phyloP scores from a whole-genome alignment of 2,329 filamentous ascomycete species.

The Penicillium janthinellum region DNA sequence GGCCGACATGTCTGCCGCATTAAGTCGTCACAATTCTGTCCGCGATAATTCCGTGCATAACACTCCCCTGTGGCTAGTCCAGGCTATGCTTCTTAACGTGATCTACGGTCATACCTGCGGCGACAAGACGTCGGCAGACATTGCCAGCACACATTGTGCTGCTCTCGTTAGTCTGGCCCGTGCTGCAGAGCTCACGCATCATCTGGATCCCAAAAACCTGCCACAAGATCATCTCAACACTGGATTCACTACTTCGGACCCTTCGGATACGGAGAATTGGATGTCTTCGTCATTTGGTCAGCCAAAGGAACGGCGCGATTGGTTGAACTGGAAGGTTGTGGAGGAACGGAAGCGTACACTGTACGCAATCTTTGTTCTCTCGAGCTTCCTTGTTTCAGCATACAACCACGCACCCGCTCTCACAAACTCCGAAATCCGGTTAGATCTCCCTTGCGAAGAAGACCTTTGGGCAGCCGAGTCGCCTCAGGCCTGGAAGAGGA shows the following conservation, averaged over 20 bases:
- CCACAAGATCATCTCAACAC: slow-evolving; percentile 47
- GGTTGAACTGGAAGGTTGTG: slow-evolving; percentile 82
- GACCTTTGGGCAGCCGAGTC: slow-evolving; percentile 84
- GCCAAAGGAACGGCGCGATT: slow-evolving; percentile 58
- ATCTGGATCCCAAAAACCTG: slow-evolving; percentile 41
- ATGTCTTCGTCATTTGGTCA: slow-evolving; percentile 37
- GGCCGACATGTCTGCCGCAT: slow-evolving; percentile 69
- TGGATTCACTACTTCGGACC: slow-evolving; percentile 58
- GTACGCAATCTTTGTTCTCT: slow-evolving; percentile 87
- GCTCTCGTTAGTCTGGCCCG: slow-evolving; percentile 88
- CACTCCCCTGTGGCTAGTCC: slow-evolving; percentile 89
- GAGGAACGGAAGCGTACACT: slow-evolving; percentile 94
- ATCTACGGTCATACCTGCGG: slow-evolving; percentile 94
- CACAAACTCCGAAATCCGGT: slow-evolving; percentile 88
- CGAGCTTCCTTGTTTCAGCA: slow-evolving; percentile 84
- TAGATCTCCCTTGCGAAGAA: slow-evolving; percentile 91
- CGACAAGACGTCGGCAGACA: slow-evolving; percentile 86
- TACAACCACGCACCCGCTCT: slow-evolving; percentile 91
- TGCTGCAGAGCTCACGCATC: slow-evolving; percentile 73
- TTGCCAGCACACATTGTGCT: slow-evolving; percentile 88
- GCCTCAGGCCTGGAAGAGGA: slow-evolving; percentile 75
- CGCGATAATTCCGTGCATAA: slow-evolving; percentile 68
- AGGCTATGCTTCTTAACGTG: slow-evolving; percentile 94
- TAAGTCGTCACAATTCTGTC: slow-evolving; percentile 55
- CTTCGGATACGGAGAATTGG: slow-evolving; percentile 44